Conservation (phyloP, 192 early-diverging fungal genomes). For the Mortierella alpina region DNA sequence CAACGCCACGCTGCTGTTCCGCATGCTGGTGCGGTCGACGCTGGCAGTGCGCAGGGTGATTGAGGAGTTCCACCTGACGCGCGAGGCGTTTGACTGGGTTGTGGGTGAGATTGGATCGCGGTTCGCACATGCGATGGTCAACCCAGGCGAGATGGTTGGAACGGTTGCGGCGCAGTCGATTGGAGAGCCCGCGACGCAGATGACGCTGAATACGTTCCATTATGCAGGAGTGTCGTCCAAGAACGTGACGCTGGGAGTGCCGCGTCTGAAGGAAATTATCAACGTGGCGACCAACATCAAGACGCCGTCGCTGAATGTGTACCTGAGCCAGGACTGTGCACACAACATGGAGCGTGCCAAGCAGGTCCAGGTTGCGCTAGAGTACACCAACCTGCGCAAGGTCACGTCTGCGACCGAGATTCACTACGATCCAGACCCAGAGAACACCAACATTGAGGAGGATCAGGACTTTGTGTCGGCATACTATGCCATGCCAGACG, state of each 20-base stretch:
- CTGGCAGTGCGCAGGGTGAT: conserved; percentile 88
- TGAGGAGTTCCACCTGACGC: conserved; percentile 88
- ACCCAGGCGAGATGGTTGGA: conserved; percentile 98
- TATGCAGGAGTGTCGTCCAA: conserved; percentile 97
- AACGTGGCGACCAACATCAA: conserved; percentile 98
- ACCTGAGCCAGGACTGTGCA: conserved; percentile 74
- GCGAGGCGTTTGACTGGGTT: conserved; percentile 93
- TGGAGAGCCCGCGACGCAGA: conserved; percentile 99
- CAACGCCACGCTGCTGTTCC: conserved; percentile 95
- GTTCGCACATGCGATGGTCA: conserved; percentile 91
- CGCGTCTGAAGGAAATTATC: conserved; percentile 99
- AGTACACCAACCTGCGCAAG: conserved; percentile 91
- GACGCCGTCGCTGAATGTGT: conserved; percentile 89
- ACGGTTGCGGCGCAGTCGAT: conserved; percentile 98
- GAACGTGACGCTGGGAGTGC: conserved; percentile 98
- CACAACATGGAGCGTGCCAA: conserved; percentile 86
- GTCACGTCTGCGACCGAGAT: conserved; percentile 92
- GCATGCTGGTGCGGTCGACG: conserved; percentile 81
- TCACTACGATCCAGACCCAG: conserved; percentile 94
- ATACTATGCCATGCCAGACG: conserved; percentile 85
- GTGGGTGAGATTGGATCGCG: conserved; percentile 93
- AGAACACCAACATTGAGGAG: conserved; percentile 82
- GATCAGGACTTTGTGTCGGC: conserved; percentile 91
- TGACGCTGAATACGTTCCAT: conserved; percentile 99
- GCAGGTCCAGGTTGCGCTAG: conserved; percentile 85